Evolutionary conservation across 805 yeast species (phyloP), one percentile per base, ranked within the genome.

Genomic region (Soucietia sequanensis): DNA sequence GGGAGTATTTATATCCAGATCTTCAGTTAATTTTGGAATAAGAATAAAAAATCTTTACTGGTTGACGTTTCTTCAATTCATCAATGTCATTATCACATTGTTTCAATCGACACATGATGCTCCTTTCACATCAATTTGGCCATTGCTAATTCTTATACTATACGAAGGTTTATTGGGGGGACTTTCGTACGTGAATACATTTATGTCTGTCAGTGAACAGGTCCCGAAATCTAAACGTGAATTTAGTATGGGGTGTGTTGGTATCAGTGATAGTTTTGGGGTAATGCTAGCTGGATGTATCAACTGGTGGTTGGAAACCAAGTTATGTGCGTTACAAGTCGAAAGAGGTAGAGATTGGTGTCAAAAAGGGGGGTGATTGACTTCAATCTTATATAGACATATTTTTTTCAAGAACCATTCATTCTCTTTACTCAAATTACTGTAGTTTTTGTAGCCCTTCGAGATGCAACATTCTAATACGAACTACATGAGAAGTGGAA

Each of bases 141-240:
- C 75, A 2, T 50, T 89, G 24, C 69, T 87, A 65, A 6, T 71
- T 0, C 56, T 90, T 20, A 73, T 88, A 5, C 76, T 91, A 40
- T 91, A 86, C 58, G 98, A 91, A 54, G 93, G 98, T 0, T 68
- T 93, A 14, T 68, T 91, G 8, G 99, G 98, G 1, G 98, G 99
- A 1, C 76, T 84, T 2, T 78, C 91, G 12, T 91, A 91, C 54
- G 93, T 88, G 34, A 90, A 91, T 54, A 90, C 97, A 0, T 91
- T 86, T 51, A 67, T 84, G 69, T 67, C 77, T 11, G 90, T 90
- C 1, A 72, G 83, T 23, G 95, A 87, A 39, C 56, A 60, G 16
- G 56, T 62, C 5, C 62, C 74, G 0, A 63, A 73, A 2, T 54
- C 68, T 0, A 46, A 47, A 35, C 46, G 72, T 27, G 73, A 68